These are phyloP conservation scores for Yamadazyma diospyri DNA, from an alignment of 1,139 yeast genomes.

Conservation along the genomic window DNA sequence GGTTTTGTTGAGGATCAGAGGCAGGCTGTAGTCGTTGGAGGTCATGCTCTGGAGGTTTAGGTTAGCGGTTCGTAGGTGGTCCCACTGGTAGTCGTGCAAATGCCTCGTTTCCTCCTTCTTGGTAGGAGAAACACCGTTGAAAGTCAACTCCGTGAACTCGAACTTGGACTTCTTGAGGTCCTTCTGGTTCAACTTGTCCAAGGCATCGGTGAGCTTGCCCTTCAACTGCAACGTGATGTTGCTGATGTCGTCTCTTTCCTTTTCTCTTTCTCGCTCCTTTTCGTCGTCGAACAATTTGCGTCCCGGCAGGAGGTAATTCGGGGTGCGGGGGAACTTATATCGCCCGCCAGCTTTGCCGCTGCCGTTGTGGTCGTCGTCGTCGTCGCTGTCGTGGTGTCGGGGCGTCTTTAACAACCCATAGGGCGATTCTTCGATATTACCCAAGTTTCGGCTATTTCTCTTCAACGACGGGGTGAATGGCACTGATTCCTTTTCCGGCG, in stretches of 20 bases:
- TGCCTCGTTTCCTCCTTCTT: constrained; percentile 9
- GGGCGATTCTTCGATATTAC: constrained; percentile 23
- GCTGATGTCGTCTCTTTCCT: constrained; percentile 28
- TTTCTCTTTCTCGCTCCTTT: constrained; percentile 10
- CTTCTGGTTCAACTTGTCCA: constrained; percentile 29
- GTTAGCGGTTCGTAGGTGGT: constrained; percentile 24
- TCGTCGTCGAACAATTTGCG: constrained; percentile 24
- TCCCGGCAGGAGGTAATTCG: constrained; percentile 43
- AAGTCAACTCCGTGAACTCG: constrained; percentile 32
- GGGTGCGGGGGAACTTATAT: constrained; percentile 35
- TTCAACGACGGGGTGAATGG: constrained; percentile 43
- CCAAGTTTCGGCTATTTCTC: constrained; percentile 28
- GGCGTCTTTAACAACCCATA: constrained; percentile 38
- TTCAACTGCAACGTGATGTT: constrained; percentile 41
- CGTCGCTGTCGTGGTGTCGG: constrained; percentile 26
- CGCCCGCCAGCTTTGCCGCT: constrained; percentile 6
- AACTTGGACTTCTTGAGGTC: constrained; percentile 18
- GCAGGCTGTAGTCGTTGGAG: constrained; percentile 2
- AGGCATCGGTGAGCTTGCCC: constrained; percentile 36
- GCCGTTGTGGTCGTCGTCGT: constrained; percentile 12
- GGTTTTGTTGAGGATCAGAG: constrained; percentile 5
- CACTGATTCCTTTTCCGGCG: constrained; percentile 29
- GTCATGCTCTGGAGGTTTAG: constrained; percentile 36
- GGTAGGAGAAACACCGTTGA: constrained; percentile 28
- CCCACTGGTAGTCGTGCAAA: constrained; percentile 1